These are phyloP conservation scores for Parsonsia alboflavescens DNA, from an alignment of 257 asterid genomes.

Conservation along the genomic window DNA sequence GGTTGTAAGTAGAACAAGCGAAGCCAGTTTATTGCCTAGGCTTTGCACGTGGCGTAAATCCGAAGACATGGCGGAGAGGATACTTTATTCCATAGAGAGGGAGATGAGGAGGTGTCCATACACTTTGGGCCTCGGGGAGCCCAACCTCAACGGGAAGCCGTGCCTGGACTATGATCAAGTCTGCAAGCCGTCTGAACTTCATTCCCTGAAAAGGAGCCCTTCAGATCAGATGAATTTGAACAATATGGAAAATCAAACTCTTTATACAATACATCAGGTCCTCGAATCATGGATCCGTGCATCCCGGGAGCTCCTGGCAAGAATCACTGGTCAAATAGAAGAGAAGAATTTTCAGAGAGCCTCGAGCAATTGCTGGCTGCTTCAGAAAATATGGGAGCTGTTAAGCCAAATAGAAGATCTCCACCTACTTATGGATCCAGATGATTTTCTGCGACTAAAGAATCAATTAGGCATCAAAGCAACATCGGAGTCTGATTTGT, in stretches of 20 bases:
- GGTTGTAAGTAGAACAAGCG: constrained; percentile 73
- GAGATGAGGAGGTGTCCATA: constrained; percentile 68
- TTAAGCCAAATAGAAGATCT: constrained; percentile 57
- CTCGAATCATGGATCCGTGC: constrained; percentile 72
- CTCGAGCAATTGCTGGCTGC: constrained; percentile 52
- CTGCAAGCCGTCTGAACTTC: constrained; percentile 73
- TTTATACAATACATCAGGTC: constrained; percentile 62
- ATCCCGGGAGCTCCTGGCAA: constrained; percentile 38
- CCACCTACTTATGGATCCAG: constrained; percentile 76
- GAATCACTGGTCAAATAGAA: constrained; percentile 43
- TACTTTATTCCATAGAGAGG: constrained; percentile 61
- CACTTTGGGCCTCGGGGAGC: constrained; percentile 90
- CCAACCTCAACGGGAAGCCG: constrained; percentile 77
- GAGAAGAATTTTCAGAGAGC: constrained; percentile 35
- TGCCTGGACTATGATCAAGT: constrained; percentile 67
- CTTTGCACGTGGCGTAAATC: constrained; percentile 63
- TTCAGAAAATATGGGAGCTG: constrained; percentile 62
- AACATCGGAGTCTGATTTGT: constrained; percentile 50
- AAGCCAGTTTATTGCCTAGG: constrained; percentile 63
- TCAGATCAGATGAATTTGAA: constrained; percentile 30
- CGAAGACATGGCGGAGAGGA: constrained; percentile 56
- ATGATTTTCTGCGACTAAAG: constrained; percentile 74
- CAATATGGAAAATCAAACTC: constrained; percentile 56
- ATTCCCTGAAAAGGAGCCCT: constrained; percentile 51
- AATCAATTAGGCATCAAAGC: constrained; percentile 56